phyloP scores from a whole-genome alignment of 2,329 filamentous ascomycete species.

The Chrysosporium keratinophilum region DNA sequence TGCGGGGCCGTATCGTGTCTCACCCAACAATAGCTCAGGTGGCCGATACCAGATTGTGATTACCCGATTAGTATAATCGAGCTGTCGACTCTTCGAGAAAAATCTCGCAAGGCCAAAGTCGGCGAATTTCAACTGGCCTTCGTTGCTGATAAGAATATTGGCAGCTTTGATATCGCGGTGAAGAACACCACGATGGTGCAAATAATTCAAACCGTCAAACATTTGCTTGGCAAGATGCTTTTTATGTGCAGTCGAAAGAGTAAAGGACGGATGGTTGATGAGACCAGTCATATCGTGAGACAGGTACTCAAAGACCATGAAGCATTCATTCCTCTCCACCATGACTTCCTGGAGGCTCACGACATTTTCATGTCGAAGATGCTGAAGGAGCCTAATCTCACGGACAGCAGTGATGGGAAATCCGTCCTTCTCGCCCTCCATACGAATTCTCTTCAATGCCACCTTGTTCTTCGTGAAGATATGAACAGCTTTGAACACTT shows the following conservation, averaged over 20 bases:
- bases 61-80: conserved; percentile 96
- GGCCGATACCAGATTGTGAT: conserved; percentile 98
- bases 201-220: conserved; percentile 86
- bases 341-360: conserved; percentile 90
- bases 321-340: conserved; percentile 97
- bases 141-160: conserved; percentile 87
- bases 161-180: conserved; percentile 98
- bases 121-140: conserved; percentile 79
- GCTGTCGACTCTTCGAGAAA: conserved; percentile 80
- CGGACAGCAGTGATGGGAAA: conserved; percentile 95
- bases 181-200: conserved; percentile 84
- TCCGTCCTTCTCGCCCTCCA: conserved; percentile 98
- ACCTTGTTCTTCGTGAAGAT: conserved; percentile 66
- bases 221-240: conserved; percentile 89
- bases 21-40: conserved; percentile 78
- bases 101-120: conserved; percentile 95
- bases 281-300: conserved; percentile 92
- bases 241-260: conserved; percentile 71
- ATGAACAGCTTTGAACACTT: conserved; percentile 87
- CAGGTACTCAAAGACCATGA: conserved; percentile 98
- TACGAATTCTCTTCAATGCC: conserved; percentile 95
- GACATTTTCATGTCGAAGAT: conserved; percentile 80
- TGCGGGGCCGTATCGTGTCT: conserved; percentile 79
- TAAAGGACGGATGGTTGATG: conserved; percentile 87
- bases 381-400: conserved; percentile 93